Percentiles rank a stretch among this genome's conserved stretches.
phyloP scores from a whole-genome alignment of 2,329 filamentous ascomycete species.

The Exophiala alcalophila region DNA sequence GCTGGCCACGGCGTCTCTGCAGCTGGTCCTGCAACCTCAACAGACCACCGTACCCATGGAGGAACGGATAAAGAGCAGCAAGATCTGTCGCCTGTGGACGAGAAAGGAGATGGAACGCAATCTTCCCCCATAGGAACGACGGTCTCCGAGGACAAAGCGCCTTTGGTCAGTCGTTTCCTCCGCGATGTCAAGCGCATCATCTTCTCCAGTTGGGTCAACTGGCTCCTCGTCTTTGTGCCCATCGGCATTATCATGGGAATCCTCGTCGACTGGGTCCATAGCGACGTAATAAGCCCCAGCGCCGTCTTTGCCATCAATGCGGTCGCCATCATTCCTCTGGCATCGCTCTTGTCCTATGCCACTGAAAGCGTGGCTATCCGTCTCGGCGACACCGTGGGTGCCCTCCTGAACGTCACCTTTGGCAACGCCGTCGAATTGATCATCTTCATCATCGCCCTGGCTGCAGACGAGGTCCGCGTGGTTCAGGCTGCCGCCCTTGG shows the following conservation, averaged over 20 bases:
- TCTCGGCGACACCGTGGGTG: slow-evolving; percentile 70
- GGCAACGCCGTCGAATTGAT: slow-evolving; percentile 78
- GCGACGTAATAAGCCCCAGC: slow-evolving; percentile 47
- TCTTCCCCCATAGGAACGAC: slow-evolving; percentile 49
- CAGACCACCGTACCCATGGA: slow-evolving; percentile 15
- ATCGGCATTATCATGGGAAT: slow-evolving; percentile 41
- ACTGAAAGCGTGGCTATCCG: slow-evolving; percentile 72
- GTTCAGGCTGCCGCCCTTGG: slow-evolving; percentile 88
- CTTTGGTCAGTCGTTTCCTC: slow-evolving; percentile 51
- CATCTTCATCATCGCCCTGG: slow-evolving; percentile 75
- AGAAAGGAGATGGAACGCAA: slow-evolving; percentile 51
- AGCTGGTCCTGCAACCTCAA: slow-evolving; percentile 20
- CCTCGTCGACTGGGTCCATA: slow-evolving; percentile 31
- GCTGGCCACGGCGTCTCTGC: slow-evolving; percentile 27
- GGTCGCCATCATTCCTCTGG: slow-evolving; percentile 71
- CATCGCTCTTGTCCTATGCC: slow-evolving; percentile 67
- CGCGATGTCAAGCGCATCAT: slow-evolving; percentile 58
- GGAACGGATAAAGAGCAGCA: slow-evolving; percentile 28
- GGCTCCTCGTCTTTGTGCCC: slow-evolving; percentile 43
- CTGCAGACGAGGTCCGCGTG: slow-evolving; percentile 81
- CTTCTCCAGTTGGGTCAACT: slow-evolving; percentile 54
- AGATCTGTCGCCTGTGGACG: slow-evolving; percentile 43
- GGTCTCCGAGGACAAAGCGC: slow-evolving; percentile 36
- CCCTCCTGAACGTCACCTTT: slow-evolving; percentile 73
- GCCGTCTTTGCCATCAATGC: slow-evolving; percentile 72